A percentile compares a stretch with the other conserved stretches of the same genome.
phyloP scores from a whole-genome alignment of 2,329 filamentous ascomycete genomes.

The Akanthomyces uredinophilus region DNA sequence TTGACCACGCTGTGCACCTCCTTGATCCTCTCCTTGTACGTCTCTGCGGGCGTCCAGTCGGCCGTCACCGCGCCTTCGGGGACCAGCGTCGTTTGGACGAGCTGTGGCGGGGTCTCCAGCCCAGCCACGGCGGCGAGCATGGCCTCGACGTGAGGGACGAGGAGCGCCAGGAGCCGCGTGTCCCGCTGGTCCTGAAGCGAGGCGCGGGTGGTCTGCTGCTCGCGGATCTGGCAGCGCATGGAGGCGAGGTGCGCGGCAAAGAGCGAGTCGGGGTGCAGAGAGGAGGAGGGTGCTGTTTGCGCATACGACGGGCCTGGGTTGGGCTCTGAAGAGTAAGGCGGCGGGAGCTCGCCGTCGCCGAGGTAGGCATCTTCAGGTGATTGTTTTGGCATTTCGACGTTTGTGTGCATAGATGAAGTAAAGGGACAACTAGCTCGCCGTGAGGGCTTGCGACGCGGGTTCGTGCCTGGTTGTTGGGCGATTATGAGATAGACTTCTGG shows the following conservation, averaged over 20 bases:
- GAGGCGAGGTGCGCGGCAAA: constrained; percentile 24
- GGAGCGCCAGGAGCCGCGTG: constrained; percentile 26
- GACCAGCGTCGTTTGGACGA: constrained; percentile 34
- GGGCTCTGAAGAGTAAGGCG: constrained; percentile 3
- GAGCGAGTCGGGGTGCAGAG: constrained; percentile 15
- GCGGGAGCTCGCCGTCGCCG: constrained; percentile 4
- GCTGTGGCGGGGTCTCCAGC: constrained; percentile 19
- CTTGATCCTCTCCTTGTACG: constrained; percentile 21
- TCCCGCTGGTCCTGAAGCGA: constrained; percentile 28
- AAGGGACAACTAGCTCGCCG: background rate
- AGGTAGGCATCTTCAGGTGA: background rate
- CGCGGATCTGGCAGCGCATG: constrained; percentile 29
- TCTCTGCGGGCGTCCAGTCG: constrained; percentile 24
- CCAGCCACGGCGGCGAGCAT: constrained; percentile 32
- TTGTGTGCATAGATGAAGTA: no score
- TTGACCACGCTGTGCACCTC: constrained; percentile 25
- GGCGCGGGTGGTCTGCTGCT: constrained; percentile 22
- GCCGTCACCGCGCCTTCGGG: constrained; percentile 30
- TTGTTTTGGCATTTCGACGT: constrained; percentile 3
- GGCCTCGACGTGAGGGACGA: constrained; percentile 31
- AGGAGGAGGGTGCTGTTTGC: background rate
- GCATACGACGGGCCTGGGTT: background rate
- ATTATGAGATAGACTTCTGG: no score
- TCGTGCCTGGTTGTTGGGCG: background rate
- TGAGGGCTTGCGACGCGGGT: background rate